phyloP scores from a whole-genome alignment of 2,329 filamentous ascomycete genomes.

The Aspergillus proliferans region DNA sequence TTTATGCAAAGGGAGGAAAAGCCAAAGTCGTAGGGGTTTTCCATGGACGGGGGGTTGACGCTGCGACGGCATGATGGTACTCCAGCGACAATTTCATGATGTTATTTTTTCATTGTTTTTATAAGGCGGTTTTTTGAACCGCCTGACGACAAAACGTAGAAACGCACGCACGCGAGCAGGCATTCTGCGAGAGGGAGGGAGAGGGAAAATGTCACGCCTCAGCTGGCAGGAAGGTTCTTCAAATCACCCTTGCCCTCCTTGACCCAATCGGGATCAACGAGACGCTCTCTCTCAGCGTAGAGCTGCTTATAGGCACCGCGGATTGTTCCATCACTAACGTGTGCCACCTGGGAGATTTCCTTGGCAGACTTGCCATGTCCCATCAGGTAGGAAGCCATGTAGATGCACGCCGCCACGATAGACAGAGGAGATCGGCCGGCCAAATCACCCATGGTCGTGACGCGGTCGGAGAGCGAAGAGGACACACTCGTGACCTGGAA shows the following conservation, averaged over 20 bases:
- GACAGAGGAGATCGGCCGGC: constrained; percentile 91
- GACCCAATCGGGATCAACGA: constrained; percentile 72
- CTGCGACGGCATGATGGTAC: too few relatives aligned
- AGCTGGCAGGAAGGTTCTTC: constrained; percentile 59
- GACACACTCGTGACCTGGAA: constrained; percentile 75
- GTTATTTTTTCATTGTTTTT: too few relatives aligned
- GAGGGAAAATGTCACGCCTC: constrained; percentile 5
- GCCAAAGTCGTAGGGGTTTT: too few relatives aligned
- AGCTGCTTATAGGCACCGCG: constrained; percentile 91
- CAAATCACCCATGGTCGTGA: constrained; percentile 70
- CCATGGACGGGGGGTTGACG: too few relatives aligned
- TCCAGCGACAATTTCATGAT: too few relatives aligned
- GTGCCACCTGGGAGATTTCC: constrained; percentile 75
- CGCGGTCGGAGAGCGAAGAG: constrained; percentile 68
- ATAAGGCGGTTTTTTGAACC: too few relatives aligned
- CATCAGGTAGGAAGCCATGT: constrained; percentile 86
- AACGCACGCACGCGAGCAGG: too few relatives aligned
- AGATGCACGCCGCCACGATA: constrained; percentile 91
- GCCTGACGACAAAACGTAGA: too few relatives aligned
- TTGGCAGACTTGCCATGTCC: constrained; percentile 73
- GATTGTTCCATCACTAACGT: constrained; percentile 94
- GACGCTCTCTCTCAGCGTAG: constrained; percentile 63
- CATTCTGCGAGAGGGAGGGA: not conserved
- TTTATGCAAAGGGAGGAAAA: too few relatives aligned
- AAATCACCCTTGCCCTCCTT: constrained; percentile 64